Percentiles rank a stretch among this genome's conserved stretches.
phyloP scores from a whole-genome alignment of 345 rosid genomes.

The Cardamine resedifolia region DNA sequence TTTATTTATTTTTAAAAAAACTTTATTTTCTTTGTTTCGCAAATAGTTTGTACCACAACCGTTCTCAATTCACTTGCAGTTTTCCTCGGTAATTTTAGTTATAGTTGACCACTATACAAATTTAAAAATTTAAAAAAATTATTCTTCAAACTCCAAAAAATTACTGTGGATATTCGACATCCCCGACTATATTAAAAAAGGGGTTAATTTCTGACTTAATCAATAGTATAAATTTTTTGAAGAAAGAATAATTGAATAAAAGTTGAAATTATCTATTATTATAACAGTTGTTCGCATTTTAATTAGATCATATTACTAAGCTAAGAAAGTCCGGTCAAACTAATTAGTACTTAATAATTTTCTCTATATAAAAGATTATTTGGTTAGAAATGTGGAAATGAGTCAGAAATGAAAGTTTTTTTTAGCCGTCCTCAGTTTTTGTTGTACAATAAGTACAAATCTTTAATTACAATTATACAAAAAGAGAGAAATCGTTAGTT shows the following conservation, averaged over 20 bases:
- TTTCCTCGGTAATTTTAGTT: neutral
- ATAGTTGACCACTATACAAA: neutral
- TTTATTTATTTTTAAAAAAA: neutral
- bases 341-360: neutral
- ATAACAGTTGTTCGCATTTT: neutral
- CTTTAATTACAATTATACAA: neutral
- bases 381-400: neutral
- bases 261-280: neutral
- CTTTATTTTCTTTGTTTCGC: neutral
- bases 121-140: too few relatives aligned
- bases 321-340: neutral
- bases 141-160: neutral
- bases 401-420: neutral
- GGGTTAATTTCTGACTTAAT: neutral
- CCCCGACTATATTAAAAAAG: neutral
- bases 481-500: slow-evolving; percentile 21
- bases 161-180: neutral
- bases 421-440: neutral
- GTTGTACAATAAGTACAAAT: neutral
- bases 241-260: neutral
- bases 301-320: neutral
- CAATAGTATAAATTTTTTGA: neutral
- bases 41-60: neutral
- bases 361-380: neutral
- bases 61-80: too few relatives aligned